Base-by-base conservation (phyloP, 116 monocot species). In the Trichopus zeylanicus region DNA sequence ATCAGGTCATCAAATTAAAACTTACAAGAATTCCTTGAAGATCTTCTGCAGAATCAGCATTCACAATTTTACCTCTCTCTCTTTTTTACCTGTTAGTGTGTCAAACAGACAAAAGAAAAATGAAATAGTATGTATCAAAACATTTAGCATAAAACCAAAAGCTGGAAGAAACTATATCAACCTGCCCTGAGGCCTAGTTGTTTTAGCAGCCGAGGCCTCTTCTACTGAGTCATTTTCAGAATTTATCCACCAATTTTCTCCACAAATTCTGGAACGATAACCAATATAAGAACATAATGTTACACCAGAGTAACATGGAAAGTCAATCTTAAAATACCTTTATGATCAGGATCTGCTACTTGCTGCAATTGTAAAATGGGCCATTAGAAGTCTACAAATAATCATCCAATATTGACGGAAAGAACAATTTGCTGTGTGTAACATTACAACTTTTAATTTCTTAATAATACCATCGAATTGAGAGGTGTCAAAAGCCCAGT, bases 381-480 rank as follows among this genome's bases (percentile, higher is more conserved):
- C 46, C 63, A 48, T 27, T 28, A 7, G 59, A 31, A n/a, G n/a
- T n/a, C n/a, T n/a, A n/a, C n/a, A n/a, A n/a, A n/a, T n/a, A n/a
- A n/a, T n/a, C n/a, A n/a, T n/a, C n/a, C n/a, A n/a, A n/a, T n/a
- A n/a, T n/a, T n/a, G n/a, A n/a, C 42, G 18, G n/a, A 42, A 1
- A 13, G 12, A 42, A 42, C 18, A 42, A 42, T n/a, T 18, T 42
- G 13, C 3, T 3, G 42, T n/a, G 2, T n/a, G n/a, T n/a, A n/a
- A n/a, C 19, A 49, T 49, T 83, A 95, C 95, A 87, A 98, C 98
- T 98, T 98, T 82, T 57, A 98, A 61, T 73, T 65, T 78, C 69
- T 88, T 91, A 31, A 98, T 79, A 53, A 98, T 98, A 60, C 70
- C 76, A 71, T 98, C 98, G 74, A 98, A 98, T 69, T 98, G 98